Evolutionary conservation across 139 green algal genomes (phyloP), one percentile per base, ranked within the genome.

Genomic region (Picochlorum sp.): DNA sequence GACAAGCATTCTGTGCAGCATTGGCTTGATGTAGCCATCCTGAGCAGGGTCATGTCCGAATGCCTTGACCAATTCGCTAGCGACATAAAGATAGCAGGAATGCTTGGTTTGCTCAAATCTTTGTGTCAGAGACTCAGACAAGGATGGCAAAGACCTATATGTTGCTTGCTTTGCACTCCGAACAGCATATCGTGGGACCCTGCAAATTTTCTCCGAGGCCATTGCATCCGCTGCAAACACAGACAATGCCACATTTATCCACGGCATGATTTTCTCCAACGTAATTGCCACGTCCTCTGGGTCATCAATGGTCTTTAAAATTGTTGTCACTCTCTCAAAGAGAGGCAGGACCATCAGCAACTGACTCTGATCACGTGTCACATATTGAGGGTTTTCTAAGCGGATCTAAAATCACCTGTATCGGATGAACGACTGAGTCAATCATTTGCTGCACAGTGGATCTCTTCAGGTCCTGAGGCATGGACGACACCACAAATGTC

Each of bases 51-150:
- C 72, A 16, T 70, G 52, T 4, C 79, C 81, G 70, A 88, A 94
- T 11, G 78, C 72, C 70, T 95, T 95, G 51, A 92, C 55, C 49
- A 94, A 70, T 83, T 95, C 87, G 23, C 70, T 84, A 24, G 85
- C 74, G 16, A 89, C 85, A 70, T 90, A 95, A 66, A 95, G 78
- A 68, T 87, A 87, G 30, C 75, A 80, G 4, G 80, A 78, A 65
- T 91, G 81, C 6, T 67, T 67, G 2, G 72, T 85, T 44, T 64
- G 10, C 31, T 64, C 58, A 44, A 94, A 94, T 18, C 73, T 74
- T 16, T 37, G 31, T 13, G 84, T 81, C 65, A 94, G 72, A 16
- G 65, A 63, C 41, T 77, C 56, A 6, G 86, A 59, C 49, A 94
- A 70, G 11, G 63, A 54, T 15, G 73, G 77, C 60, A 91, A 65